A percentile compares a stretch with the other conserved stretches of the same genome.
Evolutionary conservation across 2,329 filamentous ascomycete genomes (phyloP).

Genomic region (Penicillium sp.): DNA sequence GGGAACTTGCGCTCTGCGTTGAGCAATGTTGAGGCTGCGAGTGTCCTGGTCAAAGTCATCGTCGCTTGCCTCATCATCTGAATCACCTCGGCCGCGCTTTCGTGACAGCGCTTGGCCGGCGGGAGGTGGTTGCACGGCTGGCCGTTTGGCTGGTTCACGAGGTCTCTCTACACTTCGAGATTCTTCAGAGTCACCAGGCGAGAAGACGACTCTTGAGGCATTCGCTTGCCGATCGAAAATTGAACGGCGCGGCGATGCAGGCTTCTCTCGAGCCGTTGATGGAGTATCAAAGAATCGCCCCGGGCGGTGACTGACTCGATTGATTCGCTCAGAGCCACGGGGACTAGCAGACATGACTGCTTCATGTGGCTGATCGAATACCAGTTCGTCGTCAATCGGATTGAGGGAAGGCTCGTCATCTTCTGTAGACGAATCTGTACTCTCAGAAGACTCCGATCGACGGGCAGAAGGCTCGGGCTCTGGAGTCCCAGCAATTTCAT

Average conservation of each 20-base stretch:
- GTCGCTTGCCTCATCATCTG: constrained; percentile 20
- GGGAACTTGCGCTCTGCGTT: constrained; percentile 41
- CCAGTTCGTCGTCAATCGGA: constrained; percentile 16
- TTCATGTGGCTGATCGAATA: constrained; percentile 7
- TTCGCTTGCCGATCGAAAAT: constrained; percentile 44
- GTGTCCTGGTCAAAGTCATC: constrained; percentile 51
- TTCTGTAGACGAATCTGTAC: neutral
- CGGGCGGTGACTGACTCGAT: constrained; percentile 22
- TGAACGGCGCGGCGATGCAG: constrained; percentile 17
- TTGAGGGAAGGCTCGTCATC: neutral
- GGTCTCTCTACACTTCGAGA: constrained; percentile 22
- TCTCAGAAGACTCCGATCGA: neutral
- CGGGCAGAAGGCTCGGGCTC: constrained; percentile 4
- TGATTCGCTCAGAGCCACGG: constrained; percentile 23
- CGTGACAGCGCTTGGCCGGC: constrained; percentile 4
- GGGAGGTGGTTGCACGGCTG: neutral
- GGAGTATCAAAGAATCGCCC: constrained; percentile 14
- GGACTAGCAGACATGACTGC: constrained; percentile 22
- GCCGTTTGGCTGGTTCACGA: constrained; percentile 13
- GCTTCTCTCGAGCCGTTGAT: neutral
- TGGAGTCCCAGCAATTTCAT: constrained; percentile 7
- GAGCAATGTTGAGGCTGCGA: constrained; percentile 38
- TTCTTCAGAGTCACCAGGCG: constrained; percentile 26
- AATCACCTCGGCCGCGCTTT: constrained; percentile 23
- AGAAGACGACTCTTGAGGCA: constrained; percentile 41